Evolutionary conservation across 2,329 filamentous ascomycete species (phyloP), one percentile per base, ranked within the genome.

Genomic region (Alternaria metachromatica): DNA sequence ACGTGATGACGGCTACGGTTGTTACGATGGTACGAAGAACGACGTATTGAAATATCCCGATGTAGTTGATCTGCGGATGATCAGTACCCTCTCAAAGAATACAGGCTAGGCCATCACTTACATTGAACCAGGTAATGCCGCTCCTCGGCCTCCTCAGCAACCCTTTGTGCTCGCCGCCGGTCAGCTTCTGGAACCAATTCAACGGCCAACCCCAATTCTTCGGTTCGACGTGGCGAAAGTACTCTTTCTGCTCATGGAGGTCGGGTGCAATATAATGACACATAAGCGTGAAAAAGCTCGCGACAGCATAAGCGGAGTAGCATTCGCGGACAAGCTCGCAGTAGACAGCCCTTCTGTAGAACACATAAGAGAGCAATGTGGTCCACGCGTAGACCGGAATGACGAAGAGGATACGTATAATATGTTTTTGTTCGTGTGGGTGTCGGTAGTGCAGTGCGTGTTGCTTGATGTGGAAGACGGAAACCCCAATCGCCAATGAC

Each of bases 381-480:
- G 93, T 89, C 43, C 89, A 84, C 55, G 90, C 86, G 79, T 96
- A 96, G 65, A 96, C 85, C 43, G 93, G 93, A 54, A 96, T 88
- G 92, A 96, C 95, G 78, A 94, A 90, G 25, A 97, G 86, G 69
- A 97, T 95, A 53, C 93, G 92, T 72, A 96, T 94, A 73, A 96
- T 94, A 76, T 89, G 86, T 72, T 84, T 86, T 74, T 90, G 88
- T 76, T 90, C 86, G 65, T 81, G 82, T 10, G 87, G 87, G 74
- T 84, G 85, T 61, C 84, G 82, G 79, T 89, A 90, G 74, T 89
- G 88, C 13, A 81, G 86, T 3, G 87, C 86, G 80, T 89, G 88
- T 64, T 82, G 80, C 69, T 85, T 79, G 60, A 89, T 87, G 55
- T 89, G 79, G 67, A 82, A 84, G 41, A 86, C 81, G 21, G 87